These are phyloP conservation scores for Trichoderma cornu-damae DNA, from an alignment of 2,329 filamentous ascomycete species.

Conservation along the genomic window DNA sequence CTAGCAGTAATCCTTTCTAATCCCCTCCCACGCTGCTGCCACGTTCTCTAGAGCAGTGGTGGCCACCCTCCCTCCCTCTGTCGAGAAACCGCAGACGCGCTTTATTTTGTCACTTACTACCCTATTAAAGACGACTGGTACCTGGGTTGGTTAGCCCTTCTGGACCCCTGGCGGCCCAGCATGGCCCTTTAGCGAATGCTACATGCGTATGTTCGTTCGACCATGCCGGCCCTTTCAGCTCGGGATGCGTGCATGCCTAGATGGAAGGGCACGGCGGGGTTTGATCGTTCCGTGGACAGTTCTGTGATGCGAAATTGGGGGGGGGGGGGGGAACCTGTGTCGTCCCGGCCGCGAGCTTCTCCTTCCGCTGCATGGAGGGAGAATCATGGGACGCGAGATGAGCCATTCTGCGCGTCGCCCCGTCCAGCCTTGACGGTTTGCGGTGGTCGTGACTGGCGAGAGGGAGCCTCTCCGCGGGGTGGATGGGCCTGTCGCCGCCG, in stretches of 20 bases:
- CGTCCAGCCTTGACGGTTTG: not conserved
- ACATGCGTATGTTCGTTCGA: too few species aligned
- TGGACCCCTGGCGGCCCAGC: not conserved
- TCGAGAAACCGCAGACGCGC: not conserved
- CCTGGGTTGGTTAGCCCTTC: slow-evolving; percentile 2
- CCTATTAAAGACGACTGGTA: not conserved
- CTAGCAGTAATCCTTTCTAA: slow-evolving; percentile 12
- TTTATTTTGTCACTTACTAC: too few species aligned
- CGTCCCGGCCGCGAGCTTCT: not conserved
- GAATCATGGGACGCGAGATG: not conserved
- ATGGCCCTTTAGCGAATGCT: not conserved
- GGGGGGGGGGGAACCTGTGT: not conserved
- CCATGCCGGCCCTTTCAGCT: slow-evolving; percentile 3
- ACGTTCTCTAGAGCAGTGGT: slow-evolving; percentile 12
- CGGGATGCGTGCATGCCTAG: not conserved
- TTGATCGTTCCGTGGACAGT: not conserved
- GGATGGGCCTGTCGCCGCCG: not conserved
- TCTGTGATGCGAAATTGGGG: not conserved
- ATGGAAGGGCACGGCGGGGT: not conserved
- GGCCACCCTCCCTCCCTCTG: slow-evolving; percentile 10
- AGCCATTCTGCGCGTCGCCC: not conserved
- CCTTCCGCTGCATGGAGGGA: not conserved
- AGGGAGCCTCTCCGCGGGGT: not conserved
- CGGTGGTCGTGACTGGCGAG: not conserved
- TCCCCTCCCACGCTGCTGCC: slow-evolving; percentile 6